Conservation (phyloP, 2,329 filamentous ascomycete genomes). For the Mycosphaerella sp. region DNA sequence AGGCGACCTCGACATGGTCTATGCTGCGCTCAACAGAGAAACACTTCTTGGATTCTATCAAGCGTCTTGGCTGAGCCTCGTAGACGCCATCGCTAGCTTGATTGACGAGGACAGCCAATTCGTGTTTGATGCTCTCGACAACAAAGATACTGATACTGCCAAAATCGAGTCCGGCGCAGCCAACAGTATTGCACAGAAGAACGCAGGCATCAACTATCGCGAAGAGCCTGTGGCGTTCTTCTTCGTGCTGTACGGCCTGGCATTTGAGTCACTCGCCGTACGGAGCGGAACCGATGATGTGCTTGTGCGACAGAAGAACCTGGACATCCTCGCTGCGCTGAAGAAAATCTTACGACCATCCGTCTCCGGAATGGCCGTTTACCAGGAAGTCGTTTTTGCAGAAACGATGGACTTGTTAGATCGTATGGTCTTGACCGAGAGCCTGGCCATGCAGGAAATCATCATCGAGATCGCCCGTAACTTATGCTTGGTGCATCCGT, state of each 20-base stretch:
- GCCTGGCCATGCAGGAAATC: constrained; percentile 77
- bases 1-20: constrained; percentile 85
- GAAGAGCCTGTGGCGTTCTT: constrained; percentile 98
- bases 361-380: constrained; percentile 93
- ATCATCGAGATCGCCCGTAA: constrained; percentile 92
- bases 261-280: constrained; percentile 89
- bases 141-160: constrained; percentile 50
- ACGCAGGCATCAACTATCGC: constrained; percentile 87
- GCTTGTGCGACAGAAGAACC: constrained; percentile 33
- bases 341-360: constrained; percentile 93
- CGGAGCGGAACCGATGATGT: constrained; percentile 54
- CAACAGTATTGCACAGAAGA: constrained; percentile 46
- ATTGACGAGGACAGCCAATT: constrained; percentile 98
- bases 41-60: constrained; percentile 94
- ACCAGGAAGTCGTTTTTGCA: constrained; percentile 89
- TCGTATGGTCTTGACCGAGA: constrained; percentile 84
- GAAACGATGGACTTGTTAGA: constrained; percentile 97
- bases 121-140: constrained; percentile 93
- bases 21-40: constrained; percentile 88
- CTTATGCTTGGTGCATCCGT: constrained; percentile 84
- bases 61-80: constrained; percentile 91
- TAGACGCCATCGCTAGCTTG: constrained; percentile 92
- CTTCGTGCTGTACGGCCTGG: constrained; percentile 93
- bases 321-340: constrained; percentile 83
- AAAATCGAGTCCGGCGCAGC: constrained; percentile 12